Evolutionary conservation across 192 early-diverging fungal genomes (phyloP), one percentile per base, ranked within the genome.

Genomic region (Spizellomyces punctatus): DNA sequence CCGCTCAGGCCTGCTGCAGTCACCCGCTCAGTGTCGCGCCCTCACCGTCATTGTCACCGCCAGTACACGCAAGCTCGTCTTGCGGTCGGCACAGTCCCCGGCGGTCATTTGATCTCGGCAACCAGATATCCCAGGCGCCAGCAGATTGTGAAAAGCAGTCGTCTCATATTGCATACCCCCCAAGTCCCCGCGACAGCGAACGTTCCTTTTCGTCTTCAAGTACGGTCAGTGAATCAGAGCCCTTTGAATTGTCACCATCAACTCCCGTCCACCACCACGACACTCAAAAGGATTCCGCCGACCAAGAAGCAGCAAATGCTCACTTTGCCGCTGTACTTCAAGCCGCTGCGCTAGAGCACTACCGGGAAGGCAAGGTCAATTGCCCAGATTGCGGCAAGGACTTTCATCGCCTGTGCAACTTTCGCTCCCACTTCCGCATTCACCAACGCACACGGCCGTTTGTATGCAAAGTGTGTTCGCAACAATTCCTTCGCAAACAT

Each of bases 401-500:
- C 52, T 74, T 66, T 57, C 41, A 43, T 4, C 54, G 72, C 5
- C 65, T 65, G 16, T 74, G 65, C 72, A 66, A 74, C 48, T 67
- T 74, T 49, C 63, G 65, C 27, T 74, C 72, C 8, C 72, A 74
- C 65, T 67, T 46, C 46, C 64, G 72, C 42, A 66, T 67, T 19
- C 72, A 74, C 56, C 64, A 67, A 45, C 41, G 44, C 63, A 44
- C 49, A 12, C 65, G 73, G 2, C 73, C 73, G 42, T 74, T 68
- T 52, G 44, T 48, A n/a, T 74, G 73, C 66, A 10, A 21, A 17
- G 46, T 45, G 4, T 78, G 76, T 67, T 42, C 61, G 21, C 58
- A 63, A 49, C 57, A 42, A n/a, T 87, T 87, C 63, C 65, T 60
- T 55, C 77, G 77, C 63, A 79, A 77, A 66, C 81, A 82, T 54